A percentile compares a stretch with the other conserved stretches of the same genome.
Evolutionary conservation across 2,329 filamentous ascomycete genomes (phyloP).

Genomic region (Colletotrichum brevisporum): DNA sequence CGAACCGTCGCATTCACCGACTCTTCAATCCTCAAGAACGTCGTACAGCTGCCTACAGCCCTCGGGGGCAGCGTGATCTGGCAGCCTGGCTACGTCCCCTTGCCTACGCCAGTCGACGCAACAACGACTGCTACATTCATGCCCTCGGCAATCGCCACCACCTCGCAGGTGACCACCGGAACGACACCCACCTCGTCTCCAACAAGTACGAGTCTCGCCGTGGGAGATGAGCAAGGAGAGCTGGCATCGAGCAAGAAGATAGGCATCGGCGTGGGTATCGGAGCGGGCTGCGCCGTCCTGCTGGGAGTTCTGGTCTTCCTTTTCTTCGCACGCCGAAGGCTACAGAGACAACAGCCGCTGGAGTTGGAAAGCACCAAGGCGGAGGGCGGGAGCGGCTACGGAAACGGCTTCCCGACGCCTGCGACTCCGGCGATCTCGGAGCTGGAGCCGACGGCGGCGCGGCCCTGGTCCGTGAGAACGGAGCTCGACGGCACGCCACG

Average conservation of each 20-base stretch:
- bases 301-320: constrained; percentile 42
- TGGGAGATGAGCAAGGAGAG: constrained; percentile 7
- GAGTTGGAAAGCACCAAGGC: constrained; percentile 16
- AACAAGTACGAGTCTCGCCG: background rate
- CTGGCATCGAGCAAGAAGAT: constrained; percentile 45
- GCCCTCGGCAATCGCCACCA: background rate
- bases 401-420: constrained; percentile 18
- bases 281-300: constrained; percentile 42
- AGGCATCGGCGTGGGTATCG: constrained; percentile 44
- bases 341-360: background rate
- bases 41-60: constrained; percentile 46
- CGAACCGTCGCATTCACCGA: constrained; percentile 47
- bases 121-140: background rate
- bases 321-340: constrained; percentile 41
- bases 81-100: constrained; percentile 46
- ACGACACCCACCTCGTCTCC: constrained; percentile 2
- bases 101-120: constrained; percentile 10
- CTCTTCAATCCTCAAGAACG: constrained; percentile 44
- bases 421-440: constrained; percentile 35
- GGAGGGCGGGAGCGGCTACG: background rate
- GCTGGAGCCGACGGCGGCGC: constrained; percentile 40
- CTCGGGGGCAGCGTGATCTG: constrained; percentile 46
- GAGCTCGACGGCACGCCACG: constrained; percentile 38
- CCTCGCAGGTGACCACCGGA: background rate
- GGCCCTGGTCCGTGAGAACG: constrained; percentile 44